A percentile compares a stretch with the other conserved stretches of the same genome.
These are phyloP conservation scores for Arabis alpina DNA, from an alignment of 345 rosid genomes.

Conservation along the genomic window DNA sequence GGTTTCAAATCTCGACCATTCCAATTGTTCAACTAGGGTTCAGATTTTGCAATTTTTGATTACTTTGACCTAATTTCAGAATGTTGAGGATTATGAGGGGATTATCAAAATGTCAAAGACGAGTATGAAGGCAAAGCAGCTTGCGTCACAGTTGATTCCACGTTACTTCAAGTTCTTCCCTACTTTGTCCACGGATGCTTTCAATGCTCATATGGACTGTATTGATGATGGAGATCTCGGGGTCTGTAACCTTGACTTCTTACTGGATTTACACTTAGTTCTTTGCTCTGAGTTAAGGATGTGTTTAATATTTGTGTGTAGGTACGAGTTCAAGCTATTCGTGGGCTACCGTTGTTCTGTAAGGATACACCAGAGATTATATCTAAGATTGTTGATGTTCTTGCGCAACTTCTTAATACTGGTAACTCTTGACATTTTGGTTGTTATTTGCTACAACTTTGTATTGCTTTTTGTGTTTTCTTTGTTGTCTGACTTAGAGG, in stretches of 20 bases:
- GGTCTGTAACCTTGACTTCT: conserved; percentile 49
- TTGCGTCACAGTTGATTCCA: conserved; percentile 98
- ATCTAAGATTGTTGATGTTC: conserved; percentile 85
- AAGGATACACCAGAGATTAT: conserved; percentile 81
- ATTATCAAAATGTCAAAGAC: conserved; percentile 77
- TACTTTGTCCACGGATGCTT: conserved; percentile 63
- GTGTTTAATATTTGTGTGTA: conserved; percentile 37
- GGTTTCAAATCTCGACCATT: conserved; percentile 35
- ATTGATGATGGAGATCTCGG: conserved; percentile 93
- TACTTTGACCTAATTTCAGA: conserved; percentile 43
- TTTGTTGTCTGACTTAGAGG: conserved; percentile 2
- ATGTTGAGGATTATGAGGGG: conserved; percentile 85
- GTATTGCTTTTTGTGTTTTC: conserved; percentile 1
- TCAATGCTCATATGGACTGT: conserved; percentile 81
- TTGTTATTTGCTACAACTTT: too few species aligned
- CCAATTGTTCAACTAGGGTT: neutral
- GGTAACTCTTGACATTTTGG: conserved; percentile 54
- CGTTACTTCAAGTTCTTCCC: conserved; percentile 99
- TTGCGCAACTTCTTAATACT: conserved; percentile 73
- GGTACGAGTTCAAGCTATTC: conserved; percentile 99
- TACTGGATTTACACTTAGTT: conserved; percentile 3
- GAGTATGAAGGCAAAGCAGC: conserved; percentile 84
- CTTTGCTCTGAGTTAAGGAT: conserved; percentile 20
- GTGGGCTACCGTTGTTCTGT: conserved; percentile 95
- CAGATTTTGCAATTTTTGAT: neutral